A percentile compares a stretch with the other conserved stretches of the same genome.
Evolutionary conservation across 352 stramenopile genomes (phyloP).

Genomic region (Globisporangium cylindrosporum): DNA sequence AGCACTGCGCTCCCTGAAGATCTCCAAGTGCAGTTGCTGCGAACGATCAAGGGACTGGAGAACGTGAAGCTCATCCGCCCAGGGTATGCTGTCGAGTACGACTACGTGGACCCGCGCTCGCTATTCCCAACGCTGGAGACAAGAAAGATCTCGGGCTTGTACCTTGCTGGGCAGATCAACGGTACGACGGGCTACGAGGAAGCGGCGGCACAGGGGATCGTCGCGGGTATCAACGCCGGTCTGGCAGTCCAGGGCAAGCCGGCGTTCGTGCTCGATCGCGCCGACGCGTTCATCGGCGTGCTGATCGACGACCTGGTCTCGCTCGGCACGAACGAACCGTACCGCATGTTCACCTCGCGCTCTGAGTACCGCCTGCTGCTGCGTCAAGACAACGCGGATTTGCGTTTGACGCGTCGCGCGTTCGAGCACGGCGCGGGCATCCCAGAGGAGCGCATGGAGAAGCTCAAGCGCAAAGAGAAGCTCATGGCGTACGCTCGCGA

Average conservation of each 20-base stretch:
- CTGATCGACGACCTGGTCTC: conserved; percentile 98
- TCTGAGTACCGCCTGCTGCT: conserved; percentile 89
- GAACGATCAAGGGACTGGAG: conserved; percentile 95
- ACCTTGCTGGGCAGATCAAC: conserved; percentile 98
- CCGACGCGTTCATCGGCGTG: conserved; percentile 97
- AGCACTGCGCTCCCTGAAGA: conserved; percentile 90
- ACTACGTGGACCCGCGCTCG: conserved; percentile 96
- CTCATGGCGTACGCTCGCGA: conserved; percentile 54
- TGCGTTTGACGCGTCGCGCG: conserved; percentile 94
- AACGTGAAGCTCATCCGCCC: conserved; percentile 93
- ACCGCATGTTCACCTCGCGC: conserved; percentile 99
- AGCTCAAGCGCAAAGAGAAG: conserved; percentile 85
- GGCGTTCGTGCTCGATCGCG: conserved; percentile 91
- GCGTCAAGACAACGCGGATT: conserved; percentile 96
- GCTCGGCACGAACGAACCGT: conserved; percentile 95
- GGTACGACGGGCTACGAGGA: conserved; percentile 99
- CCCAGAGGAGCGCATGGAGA: conserved; percentile 58
- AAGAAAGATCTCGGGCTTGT: conserved; percentile 91
- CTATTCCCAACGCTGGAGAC: conserved; percentile 94
- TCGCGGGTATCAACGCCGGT: conserved; percentile 96
- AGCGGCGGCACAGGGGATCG: conserved; percentile 95
- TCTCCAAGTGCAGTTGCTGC: conserved; percentile 94
- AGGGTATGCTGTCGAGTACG: conserved; percentile 99
- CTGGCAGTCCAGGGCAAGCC: conserved; percentile 59
- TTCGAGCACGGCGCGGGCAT: conserved; percentile 81